Conservation (phyloP, 169 alveolate genomes). For the Plasmodium cynomolgi region DNA sequence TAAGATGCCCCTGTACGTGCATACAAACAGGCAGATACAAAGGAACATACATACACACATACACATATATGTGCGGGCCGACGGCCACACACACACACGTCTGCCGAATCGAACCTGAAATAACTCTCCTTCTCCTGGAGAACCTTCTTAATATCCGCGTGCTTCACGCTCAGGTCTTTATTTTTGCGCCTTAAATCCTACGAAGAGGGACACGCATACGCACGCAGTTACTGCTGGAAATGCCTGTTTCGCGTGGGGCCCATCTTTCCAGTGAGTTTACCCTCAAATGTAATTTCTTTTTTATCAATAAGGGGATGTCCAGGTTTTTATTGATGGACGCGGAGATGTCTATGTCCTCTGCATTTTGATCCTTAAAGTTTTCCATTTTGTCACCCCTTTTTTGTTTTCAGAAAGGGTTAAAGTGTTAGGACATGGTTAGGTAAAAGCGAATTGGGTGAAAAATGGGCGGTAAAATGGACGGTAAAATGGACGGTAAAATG, state of each 20-base stretch:
- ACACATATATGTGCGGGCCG: neutral
- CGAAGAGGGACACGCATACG: neutral
- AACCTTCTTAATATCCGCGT: slow-evolving; percentile 47
- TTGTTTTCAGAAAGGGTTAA: neutral
- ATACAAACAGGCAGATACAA: neutral
- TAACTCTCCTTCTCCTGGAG: slow-evolving; percentile 45
- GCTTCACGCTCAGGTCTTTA: slow-evolving; percentile 55
- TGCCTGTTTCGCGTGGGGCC: neutral
- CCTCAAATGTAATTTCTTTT: slow-evolving; percentile 59
- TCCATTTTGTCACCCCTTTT: slow-evolving; percentile 36
- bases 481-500: too few relatives aligned
- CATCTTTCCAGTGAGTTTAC: slow-evolving; percentile 8
- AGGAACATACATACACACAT: neutral
- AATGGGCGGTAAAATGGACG: neutral
- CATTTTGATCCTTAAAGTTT: slow-evolving; percentile 5
- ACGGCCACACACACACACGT: neutral
- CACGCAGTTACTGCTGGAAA: neutral
- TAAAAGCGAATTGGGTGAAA: neutral
- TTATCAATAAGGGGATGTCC: slow-evolving; percentile 64
- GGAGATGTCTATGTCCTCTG: slow-evolving; percentile 35
- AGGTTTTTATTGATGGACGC: slow-evolving; percentile 46
- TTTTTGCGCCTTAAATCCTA: slow-evolving; percentile 58
- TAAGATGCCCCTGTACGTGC: neutral
- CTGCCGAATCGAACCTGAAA: slow-evolving; percentile 26
- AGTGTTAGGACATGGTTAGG: neutral